Conservation (phyloP, 495 filamentous ascomycete genomes). For the Saxispiralis lemnorum region DNA sequence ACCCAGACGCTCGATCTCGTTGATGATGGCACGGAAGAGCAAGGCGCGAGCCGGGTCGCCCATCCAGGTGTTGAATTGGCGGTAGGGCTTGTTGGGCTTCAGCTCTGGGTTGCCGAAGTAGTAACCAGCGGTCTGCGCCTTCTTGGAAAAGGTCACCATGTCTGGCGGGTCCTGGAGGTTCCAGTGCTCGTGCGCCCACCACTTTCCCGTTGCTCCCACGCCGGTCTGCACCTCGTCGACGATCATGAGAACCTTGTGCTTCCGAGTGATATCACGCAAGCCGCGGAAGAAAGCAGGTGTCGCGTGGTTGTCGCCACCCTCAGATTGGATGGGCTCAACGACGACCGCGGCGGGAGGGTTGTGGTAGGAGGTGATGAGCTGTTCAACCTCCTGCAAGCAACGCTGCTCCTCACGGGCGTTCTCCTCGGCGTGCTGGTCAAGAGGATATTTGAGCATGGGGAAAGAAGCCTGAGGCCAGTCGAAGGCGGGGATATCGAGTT, state of each 20-base stretch:
- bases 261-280: slow-evolving; percentile 69
- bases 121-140: slow-evolving; percentile 95
- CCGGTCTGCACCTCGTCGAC: slow-evolving; percentile 98
- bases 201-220: slow-evolving; percentile 85
- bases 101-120: slow-evolving; percentile 79
- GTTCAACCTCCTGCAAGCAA: slow-evolving; percentile 77
- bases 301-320: slow-evolving; percentile 97
- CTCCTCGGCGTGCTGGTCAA: slow-evolving; percentile 64
- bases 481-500: slow-evolving; percentile 94
- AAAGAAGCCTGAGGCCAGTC: slow-evolving; percentile 96
- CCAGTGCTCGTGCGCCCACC: slow-evolving; percentile 99
- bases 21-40: slow-evolving; percentile 79
- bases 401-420: slow-evolving; percentile 71
- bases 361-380: slow-evolving; percentile 65
- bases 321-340: slow-evolving; percentile 92
- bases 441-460: slow-evolving; percentile 75
- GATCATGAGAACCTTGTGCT: slow-evolving; percentile 76
- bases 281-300: slow-evolving; percentile 81
- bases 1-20: slow-evolving; percentile 66
- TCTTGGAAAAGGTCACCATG: slow-evolving; percentile 98
- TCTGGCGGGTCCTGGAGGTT: slow-evolving; percentile 67
- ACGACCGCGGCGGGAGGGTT: slow-evolving; percentile 78
- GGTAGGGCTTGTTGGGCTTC: slow-evolving; percentile 95
- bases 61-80: slow-evolving; percentile 99
- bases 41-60: slow-evolving; percentile 82